Evolutionary conservation across 352 stramenopile species (phyloP).

Genomic region (Globisporangium cederbergense): DNA sequence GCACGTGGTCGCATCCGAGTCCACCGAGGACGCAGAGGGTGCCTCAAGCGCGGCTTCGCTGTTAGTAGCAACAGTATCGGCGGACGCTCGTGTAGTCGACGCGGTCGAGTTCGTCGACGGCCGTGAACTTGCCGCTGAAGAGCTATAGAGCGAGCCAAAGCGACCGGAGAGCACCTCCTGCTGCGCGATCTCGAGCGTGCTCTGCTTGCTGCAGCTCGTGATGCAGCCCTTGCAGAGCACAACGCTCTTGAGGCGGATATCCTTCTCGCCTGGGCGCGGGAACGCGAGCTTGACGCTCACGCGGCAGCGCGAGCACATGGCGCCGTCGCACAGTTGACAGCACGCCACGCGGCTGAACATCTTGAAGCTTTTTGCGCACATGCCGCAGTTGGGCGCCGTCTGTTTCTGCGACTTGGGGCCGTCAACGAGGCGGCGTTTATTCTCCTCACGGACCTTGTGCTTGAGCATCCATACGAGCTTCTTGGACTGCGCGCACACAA

Average conservation of each 20-base stretch:
- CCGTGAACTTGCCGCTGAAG: neutral
- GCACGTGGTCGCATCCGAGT: neutral
- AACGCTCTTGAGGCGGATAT: conserved; percentile 16
- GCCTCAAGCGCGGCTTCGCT: neutral
- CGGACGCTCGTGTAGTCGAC: neutral
- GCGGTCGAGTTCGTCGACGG: neutral
- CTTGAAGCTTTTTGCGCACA: conserved; percentile 24
- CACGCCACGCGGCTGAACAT: conserved; percentile 20
- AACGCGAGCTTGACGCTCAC: conserved; percentile 41
- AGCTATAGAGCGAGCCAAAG: conserved; percentile 12
- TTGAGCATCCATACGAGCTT: conserved; percentile 18
- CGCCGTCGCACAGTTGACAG: conserved; percentile 29
- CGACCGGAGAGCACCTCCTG: conserved; percentile 23
- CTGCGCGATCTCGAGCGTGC: conserved; percentile 14
- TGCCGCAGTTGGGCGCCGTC: conserved; percentile 4
- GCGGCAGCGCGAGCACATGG: conserved; percentile 36
- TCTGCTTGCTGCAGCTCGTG: conserved; percentile 3
- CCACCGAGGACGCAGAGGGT: neutral
- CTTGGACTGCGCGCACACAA: conserved; percentile 21
- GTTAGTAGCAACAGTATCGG: neutral
- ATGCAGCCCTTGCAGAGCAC: conserved; percentile 15
- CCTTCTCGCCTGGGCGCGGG: conserved; percentile 48
- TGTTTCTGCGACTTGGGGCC: neutral
- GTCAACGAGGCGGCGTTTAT: neutral
- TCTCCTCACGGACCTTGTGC: neutral